Evolutionary conservation across 2,329 filamentous ascomycete species (phyloP), one percentile per base, ranked within the genome.

Genomic region (Fusarium graminum): DNA sequence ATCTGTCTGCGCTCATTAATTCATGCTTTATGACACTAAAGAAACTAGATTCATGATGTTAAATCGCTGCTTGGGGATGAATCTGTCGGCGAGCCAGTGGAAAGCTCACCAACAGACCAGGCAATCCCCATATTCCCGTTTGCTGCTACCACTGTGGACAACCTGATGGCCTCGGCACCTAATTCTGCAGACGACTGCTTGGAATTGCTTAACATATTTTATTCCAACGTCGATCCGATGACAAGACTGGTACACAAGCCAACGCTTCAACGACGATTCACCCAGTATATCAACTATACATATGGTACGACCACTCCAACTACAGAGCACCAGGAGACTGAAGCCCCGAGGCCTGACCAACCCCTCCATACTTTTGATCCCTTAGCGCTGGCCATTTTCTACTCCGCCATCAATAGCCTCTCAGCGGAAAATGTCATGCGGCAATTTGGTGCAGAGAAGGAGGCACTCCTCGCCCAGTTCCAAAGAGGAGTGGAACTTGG

Each of bases 221-320:
- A 19, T 32, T 22, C n/a, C 8, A 36, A 52, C 9, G 40, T 52
- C 7, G 40, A 52, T 36, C 50, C 50, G 8, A 46, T 52, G 40
- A 46, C 41, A 6, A 36, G 50, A 28, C 28, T 52, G 34, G 40
- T 52, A 13, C 50, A 52, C 9, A 52, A 52, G 10, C 50, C 50
- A 7, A 52, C 41, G 3, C 30, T 52, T 3, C 26, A 26, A 6
- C 29, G 41, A 28, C 50, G 29, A 13, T 30, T 52, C 7, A 6
- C 16, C 6, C 22, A 46, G 22, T 52, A 52, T 8, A 19, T 46
- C 7, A 17, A 36, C 13, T 14, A 46, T 11, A 46, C 50, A 2
- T 52, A 52, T 11, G n/a, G 29, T 25, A 13, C 17, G 7, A 26
- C 25, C n/a, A 19, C 29, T 36, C 26, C 30, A 22, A 36, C n/a